Conservation (phyloP, 1,284 basidiomycete species). For the Trametes polyzona region DNA sequence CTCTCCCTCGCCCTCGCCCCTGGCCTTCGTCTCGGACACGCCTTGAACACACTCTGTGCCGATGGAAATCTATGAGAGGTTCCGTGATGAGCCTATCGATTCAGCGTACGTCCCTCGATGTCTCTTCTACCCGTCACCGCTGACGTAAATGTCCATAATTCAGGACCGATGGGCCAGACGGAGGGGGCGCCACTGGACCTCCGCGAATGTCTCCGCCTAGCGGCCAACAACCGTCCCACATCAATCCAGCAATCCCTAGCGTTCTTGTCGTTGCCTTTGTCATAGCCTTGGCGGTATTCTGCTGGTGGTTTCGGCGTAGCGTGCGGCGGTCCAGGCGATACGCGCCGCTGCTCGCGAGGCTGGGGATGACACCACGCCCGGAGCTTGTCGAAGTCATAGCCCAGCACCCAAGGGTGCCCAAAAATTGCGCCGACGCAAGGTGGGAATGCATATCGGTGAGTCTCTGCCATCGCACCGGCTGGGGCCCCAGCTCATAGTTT, state of each 20-base stretch:
- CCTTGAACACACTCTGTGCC: too few species aligned
- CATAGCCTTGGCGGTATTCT: neutral
- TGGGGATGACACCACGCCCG: neutral
- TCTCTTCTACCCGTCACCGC: too few species aligned
- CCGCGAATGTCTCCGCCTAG: too few species aligned
- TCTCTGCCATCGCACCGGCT: neutral
- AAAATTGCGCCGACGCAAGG: neutral
- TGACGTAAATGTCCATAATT: too few species aligned
- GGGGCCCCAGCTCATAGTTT: neutral
- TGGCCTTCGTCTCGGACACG: too few species aligned
- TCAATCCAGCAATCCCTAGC: neutral
- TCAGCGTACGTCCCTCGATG: too few species aligned
- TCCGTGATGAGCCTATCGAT: too few species aligned
- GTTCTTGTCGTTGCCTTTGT: neutral
- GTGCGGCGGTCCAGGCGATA: neutral
- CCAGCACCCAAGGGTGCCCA: neutral
- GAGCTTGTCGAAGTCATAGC: constrained; percentile 3
- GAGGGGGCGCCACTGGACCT: too few species aligned
- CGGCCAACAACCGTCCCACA: neutral
- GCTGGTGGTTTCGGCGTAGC: constrained; percentile 2
- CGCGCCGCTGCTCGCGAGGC: neutral
- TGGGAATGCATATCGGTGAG: neutral
- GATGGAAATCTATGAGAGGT: too few species aligned
- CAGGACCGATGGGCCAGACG: neutral
- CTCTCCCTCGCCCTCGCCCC: too few species aligned